Evolutionary conservation across 2,329 filamentous ascomycete genomes (phyloP).

Genomic region (Bipolaris zeicola): DNA sequence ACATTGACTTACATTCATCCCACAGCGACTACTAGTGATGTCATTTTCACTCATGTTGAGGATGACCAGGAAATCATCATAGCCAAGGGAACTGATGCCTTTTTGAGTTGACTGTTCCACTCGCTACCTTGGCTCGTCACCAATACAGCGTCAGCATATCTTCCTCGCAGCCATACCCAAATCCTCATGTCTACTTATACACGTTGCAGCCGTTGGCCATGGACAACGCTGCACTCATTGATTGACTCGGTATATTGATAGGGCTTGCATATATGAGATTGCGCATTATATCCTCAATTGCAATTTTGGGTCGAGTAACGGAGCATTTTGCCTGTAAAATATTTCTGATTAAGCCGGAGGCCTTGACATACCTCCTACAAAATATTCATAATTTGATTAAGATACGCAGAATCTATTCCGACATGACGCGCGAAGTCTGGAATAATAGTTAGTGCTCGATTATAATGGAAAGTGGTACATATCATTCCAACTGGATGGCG

Average conservation of each 20-base stretch:
- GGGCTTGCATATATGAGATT: neutral
- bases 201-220: neutral
- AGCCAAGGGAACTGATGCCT: neutral
- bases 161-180: constrained; percentile 5
- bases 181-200: neutral
- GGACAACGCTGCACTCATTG: neutral
- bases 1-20: neutral
- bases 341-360: too few species aligned
- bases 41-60: neutral
- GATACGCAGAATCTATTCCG: too few species aligned
- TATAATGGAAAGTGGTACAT: too few species aligned
- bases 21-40: neutral
- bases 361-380: too few species aligned
- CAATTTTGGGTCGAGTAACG: too few species aligned
- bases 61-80: constrained; percentile 7
- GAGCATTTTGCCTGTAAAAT: too few species aligned
- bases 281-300: too few species aligned
- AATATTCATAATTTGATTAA: too few species aligned
- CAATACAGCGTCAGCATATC: neutral
- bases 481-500: too few species aligned
- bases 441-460: too few species aligned
- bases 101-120: constrained; percentile 6
- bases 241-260: neutral
- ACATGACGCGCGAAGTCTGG: too few species aligned
- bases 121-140: constrained; percentile 3